A percentile compares a stretch with the other conserved stretches of the same genome.
These are phyloP conservation scores for Cryptosporidium sp. DNA, from an alignment of 169 alveolate genomes.

Conservation along the genomic window DNA sequence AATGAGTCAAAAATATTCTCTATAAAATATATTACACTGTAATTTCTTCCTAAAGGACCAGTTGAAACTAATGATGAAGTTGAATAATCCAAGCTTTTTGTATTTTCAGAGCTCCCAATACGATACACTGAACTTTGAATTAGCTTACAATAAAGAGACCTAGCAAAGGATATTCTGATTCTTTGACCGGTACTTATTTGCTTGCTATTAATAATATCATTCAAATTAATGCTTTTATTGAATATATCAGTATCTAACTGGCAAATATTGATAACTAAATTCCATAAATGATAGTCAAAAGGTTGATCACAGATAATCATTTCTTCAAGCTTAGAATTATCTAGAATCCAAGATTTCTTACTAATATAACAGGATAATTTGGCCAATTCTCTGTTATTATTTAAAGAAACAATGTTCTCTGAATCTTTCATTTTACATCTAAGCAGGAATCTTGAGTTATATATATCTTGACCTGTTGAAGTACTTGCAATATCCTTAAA, in stretches of 20 bases:
- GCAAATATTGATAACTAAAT: slow-evolving; percentile 8
- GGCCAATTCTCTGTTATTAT: not conserved
- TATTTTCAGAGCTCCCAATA: not conserved
- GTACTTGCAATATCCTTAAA: not conserved
- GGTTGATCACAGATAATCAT: slow-evolving; percentile 44
- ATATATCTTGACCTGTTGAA: not conserved
- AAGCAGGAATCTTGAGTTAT: not conserved
- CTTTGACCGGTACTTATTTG: slow-evolving; percentile 71
- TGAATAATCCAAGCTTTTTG: not conserved
- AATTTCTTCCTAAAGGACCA: not conserved
- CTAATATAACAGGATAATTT: slow-evolving; percentile 18
- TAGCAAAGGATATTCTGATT: slow-evolving; percentile 50
- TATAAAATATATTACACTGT: slow-evolving; percentile 17
- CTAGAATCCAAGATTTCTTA: slow-evolving; percentile 38
- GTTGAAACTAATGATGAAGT: not conserved
- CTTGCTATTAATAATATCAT: slow-evolving; percentile 25
- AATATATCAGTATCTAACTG: slow-evolving; percentile 20
- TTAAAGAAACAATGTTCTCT: not conserved
- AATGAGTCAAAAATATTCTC: slow-evolving; percentile 49
- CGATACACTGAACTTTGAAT: not conserved
- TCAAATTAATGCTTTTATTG: not conserved
- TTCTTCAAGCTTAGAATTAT: slow-evolving; percentile 22
- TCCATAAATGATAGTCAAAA: slow-evolving; percentile 37
- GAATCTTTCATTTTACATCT: not conserved
- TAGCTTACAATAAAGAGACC: slow-evolving; percentile 27